Conservation (phyloP, 495 filamentous ascomycete species). For the Xylaria grammica region DNA sequence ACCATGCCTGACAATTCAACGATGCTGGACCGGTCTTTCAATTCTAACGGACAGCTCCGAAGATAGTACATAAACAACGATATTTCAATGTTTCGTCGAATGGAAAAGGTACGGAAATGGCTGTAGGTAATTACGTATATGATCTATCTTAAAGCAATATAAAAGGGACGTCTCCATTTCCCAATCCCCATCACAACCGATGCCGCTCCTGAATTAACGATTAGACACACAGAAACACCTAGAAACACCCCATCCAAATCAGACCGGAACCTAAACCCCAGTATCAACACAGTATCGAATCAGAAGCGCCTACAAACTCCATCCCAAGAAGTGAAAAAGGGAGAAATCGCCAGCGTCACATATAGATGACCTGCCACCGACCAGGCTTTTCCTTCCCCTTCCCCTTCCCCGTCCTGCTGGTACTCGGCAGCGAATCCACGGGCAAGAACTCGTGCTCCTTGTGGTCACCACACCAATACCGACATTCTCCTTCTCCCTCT, state of each 20-base stretch:
- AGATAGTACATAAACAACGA: no score
- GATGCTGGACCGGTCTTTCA: not conserved
- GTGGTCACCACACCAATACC: constrained; percentile 27
- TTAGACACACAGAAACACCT: not conserved
- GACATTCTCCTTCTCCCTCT: constrained; percentile 20
- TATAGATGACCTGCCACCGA: constrained; percentile 19
- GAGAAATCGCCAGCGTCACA: not conserved
- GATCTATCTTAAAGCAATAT: not conserved
- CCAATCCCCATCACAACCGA: not conserved
- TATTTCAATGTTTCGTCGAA: no score
- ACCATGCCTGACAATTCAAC: no score
- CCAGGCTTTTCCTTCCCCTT: not conserved
- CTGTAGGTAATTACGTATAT: not conserved
- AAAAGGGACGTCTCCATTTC: not conserved
- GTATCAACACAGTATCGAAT: not conserved
- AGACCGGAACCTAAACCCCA: no score
- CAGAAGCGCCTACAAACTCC: not conserved
- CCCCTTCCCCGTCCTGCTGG: not conserved
- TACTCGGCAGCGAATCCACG: constrained; percentile 20
- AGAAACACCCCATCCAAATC: no score
- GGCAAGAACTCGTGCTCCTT: constrained; percentile 26
- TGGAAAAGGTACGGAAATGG: no score
- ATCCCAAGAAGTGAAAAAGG: not conserved
- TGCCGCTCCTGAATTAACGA: not conserved
- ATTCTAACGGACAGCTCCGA: not conserved